Evolutionary conservation across 1,139 yeast genomes (phyloP).

Genomic region (Groenewaldozyma sp.): DNA sequence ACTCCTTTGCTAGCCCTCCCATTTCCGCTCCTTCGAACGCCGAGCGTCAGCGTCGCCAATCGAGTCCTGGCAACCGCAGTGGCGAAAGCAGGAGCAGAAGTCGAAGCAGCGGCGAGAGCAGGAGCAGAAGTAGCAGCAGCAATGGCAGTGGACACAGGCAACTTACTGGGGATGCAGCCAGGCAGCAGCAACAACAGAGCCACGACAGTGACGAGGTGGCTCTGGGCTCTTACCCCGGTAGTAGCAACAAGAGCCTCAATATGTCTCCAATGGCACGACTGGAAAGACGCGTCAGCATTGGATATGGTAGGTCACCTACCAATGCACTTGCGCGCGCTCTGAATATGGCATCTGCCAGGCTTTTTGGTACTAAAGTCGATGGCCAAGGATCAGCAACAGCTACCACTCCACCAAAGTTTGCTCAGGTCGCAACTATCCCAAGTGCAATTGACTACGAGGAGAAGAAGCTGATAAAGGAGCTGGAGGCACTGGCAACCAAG

Average conservation of each 20-base stretch:
- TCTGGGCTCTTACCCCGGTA: too few relatives aligned
- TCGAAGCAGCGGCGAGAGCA: not conserved
- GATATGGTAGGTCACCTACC: conserved; percentile 61
- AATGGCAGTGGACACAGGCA: not conserved
- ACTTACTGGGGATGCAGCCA: not conserved
- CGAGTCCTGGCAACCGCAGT: not conserved
- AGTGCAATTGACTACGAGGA: conserved; percentile 22
- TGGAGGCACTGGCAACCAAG: conserved; percentile 78
- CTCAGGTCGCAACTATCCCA: conserved; percentile 14
- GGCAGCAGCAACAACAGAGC: too few relatives aligned
- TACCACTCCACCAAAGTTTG: conserved; percentile 30
- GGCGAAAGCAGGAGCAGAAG: not conserved
- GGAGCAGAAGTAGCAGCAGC: not conserved
- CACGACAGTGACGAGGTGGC: too few relatives aligned
- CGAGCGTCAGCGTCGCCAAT: not conserved
- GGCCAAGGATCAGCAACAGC: conserved; percentile 18
- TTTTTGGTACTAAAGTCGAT: conserved; percentile 51
- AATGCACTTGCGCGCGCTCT: conserved; percentile 83
- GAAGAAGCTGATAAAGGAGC: conserved; percentile 36
- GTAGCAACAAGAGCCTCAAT: not conserved
- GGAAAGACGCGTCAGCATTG: conserved; percentile 26
- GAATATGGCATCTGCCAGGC: conserved; percentile 76
- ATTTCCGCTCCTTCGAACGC: not conserved
- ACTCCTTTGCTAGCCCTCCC: too few relatives aligned
- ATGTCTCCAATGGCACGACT: conserved; percentile 3